Evolutionary conservation across 1,284 basidiomycete genomes (phyloP).

Genomic region (Ustilago nuda): DNA sequence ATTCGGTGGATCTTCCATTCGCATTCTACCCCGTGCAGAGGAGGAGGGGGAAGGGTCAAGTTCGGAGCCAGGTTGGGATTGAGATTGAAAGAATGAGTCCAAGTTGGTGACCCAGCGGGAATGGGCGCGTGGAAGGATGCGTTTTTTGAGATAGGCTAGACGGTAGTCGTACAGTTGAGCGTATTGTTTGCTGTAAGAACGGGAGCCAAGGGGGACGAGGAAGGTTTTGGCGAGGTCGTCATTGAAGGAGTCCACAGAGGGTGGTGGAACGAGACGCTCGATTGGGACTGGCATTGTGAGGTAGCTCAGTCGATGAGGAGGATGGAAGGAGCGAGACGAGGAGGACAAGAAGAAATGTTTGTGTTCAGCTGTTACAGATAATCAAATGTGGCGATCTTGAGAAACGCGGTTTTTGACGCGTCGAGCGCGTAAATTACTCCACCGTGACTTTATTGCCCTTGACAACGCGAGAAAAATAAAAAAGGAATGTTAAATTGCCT

Average conservation of each 20-base stretch:
- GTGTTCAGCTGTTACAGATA: neutral
- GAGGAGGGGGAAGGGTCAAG: constrained; percentile 22
- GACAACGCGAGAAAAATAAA: too few relatives aligned
- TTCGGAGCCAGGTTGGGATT: constrained; percentile 31
- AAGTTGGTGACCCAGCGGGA: constrained; percentile 51
- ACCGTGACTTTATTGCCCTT: too few relatives aligned
- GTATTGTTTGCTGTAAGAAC: constrained; percentile 62
- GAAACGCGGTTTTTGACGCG: constrained; percentile 24
- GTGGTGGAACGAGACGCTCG: constrained; percentile 16
- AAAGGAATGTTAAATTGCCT: too few relatives aligned
- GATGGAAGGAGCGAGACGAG: neutral
- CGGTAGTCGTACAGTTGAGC: constrained; percentile 68
- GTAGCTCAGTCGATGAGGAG: neutral
- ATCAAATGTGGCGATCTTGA: neutral
- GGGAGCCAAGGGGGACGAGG: constrained; percentile 54
- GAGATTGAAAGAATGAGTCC: constrained; percentile 27
- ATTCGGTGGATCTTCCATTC: constrained; percentile 70
- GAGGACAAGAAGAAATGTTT: constrained; percentile 4
- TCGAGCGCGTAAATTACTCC: constrained; percentile 27
- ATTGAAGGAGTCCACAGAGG: neutral
- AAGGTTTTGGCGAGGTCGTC: constrained; percentile 51
- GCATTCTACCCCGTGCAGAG: constrained; percentile 2
- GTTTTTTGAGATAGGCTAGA: constrained; percentile 62
- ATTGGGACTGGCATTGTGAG: constrained; percentile 30
- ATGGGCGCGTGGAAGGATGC: constrained; percentile 53